Percentiles rank a stretch among this genome's conserved stretches.
These are phyloP conservation scores for Lepiota subincarnata DNA, from an alignment of 768 basidiomycete genomes.

Conservation along the genomic window DNA sequence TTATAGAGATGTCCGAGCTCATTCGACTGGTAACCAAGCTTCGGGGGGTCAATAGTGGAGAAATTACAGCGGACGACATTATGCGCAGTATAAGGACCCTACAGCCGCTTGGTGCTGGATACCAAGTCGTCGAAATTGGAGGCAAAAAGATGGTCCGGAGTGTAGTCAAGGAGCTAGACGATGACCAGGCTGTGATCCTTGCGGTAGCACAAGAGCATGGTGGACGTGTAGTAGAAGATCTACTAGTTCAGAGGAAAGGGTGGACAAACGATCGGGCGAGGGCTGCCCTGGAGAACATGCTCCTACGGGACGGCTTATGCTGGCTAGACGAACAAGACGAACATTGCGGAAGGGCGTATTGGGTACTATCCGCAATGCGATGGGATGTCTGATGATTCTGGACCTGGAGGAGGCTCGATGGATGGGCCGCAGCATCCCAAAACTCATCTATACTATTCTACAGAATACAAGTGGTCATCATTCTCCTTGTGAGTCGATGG, in stretches of 20 bases:
- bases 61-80: slow-evolving; percentile 83
- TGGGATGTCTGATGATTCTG: slow-evolving; percentile 58
- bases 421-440: background rate
- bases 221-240: slow-evolving; percentile 65
- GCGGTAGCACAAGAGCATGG: slow-evolving; percentile 65
- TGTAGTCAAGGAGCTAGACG: slow-evolving; percentile 86
- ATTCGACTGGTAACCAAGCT: slow-evolving; percentile 74
- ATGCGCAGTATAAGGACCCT: slow-evolving; percentile 81
- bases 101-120: slow-evolving; percentile 87
- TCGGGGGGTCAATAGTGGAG: slow-evolving; percentile 62
- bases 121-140: slow-evolving; percentile 76
- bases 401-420: background rate
- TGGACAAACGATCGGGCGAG: slow-evolving; percentile 80
- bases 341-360: slow-evolving; percentile 62
- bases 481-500: slow-evolving; percentile 12
- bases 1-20: slow-evolving; percentile 87
- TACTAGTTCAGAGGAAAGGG: slow-evolving; percentile 54
- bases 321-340: slow-evolving; percentile 94
- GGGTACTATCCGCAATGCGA: slow-evolving; percentile 84
- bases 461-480: slow-evolving; percentile 11
- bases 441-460: slow-evolving; percentile 7
- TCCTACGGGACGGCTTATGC: slow-evolving; percentile 84
- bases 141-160: slow-evolving; percentile 79
- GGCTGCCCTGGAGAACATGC: slow-evolving; percentile 84
- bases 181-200: slow-evolving; percentile 81